Base-by-base conservation (phyloP, 495 filamentous ascomycete species). In the Penicillium mononematosum region DNA sequence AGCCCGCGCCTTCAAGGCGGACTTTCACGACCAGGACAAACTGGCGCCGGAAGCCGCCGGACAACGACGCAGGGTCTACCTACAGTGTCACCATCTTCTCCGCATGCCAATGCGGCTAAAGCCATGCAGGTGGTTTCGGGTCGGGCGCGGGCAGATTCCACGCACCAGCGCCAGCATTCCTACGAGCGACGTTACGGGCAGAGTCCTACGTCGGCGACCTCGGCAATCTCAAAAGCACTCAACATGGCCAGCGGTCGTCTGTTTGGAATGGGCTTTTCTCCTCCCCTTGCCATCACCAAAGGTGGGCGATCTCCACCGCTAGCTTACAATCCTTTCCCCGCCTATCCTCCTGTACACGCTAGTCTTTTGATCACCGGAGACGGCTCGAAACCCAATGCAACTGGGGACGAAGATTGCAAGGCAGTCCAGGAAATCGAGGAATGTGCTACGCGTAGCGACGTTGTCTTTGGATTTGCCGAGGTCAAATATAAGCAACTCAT, bases 401-500 rank as follows among this genome's bases (percentile, higher is more conserved):
- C 81, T 9, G 68, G 84, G 9, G 93, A 98, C 56, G 92, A 98
- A 66, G 94, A 98, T 68, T 77, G 81, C 43, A 83, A 80, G 65
- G 85, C 88, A 25, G 83, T 94, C 6, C 84, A 92, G 53, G 81
- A 80, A 29, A 89, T 98, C 39, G 94, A 98, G 70, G 92, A 98
- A 55, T 87, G 86, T 49, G 95, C 95, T 7, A 92, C 88, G 16
- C 85, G 90, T 27, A 96, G 91, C 60, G 92, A 98, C 67, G 92
- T 97, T 31, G 91, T 98, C 1, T 98, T 89, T 68, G 91, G 91
- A 20, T 97, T 98, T 73, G 94, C 94, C 10, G 94, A 98, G 71
- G 92, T 98, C 58, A 98, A 98, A 73, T 97, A 93, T 75, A 94
- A 94, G 71, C 94, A 98, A 66, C 81, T 98, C 32, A 82, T 98